These are phyloP conservation scores for Pulveroboletus sp. DNA, from an alignment of 768 basidiomycete species.

Conservation along the genomic window DNA sequence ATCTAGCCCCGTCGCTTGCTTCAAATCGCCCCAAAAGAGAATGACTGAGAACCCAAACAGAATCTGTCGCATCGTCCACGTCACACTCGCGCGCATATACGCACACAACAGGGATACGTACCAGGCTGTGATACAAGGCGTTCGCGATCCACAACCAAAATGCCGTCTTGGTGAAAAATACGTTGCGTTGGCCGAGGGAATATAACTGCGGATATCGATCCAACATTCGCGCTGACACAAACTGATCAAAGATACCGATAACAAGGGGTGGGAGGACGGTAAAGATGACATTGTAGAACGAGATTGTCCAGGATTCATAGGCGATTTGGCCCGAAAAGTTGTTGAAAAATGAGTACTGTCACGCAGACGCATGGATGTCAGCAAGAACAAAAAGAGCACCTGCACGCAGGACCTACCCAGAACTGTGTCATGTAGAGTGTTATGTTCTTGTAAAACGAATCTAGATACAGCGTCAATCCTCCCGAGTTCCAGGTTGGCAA, in stretches of 20 bases:
- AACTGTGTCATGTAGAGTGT: constrained; percentile 98
- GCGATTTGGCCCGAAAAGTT: constrained; percentile 99
- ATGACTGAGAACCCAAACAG: constrained; percentile 86
- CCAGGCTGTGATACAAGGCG: constrained; percentile 86
- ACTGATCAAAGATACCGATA: constrained; percentile 97
- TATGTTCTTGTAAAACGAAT: constrained; percentile 99
- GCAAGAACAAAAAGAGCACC: neutral
- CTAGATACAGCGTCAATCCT: constrained; percentile 37
- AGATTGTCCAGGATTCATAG: constrained; percentile 98
- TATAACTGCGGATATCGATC: constrained; percentile 98
- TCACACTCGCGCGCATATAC: neutral
- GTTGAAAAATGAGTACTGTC: constrained; percentile 98
- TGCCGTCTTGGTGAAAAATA: constrained; percentile 85
- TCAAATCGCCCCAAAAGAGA: constrained; percentile 91
- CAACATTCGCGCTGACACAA: constrained; percentile 93
- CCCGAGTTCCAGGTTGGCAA: too few relatives aligned
- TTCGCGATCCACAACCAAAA: constrained; percentile 94
- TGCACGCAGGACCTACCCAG: constrained; percentile 60
- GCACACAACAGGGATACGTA: constrained; percentile 34
- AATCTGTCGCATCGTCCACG: constrained; percentile 45
- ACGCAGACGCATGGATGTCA: constrained; percentile 4
- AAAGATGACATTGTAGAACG: constrained; percentile 95
- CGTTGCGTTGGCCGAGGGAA: constrained; percentile 89
- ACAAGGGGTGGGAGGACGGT: constrained; percentile 95
- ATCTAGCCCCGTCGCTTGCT: constrained; percentile 75